These are phyloP conservation scores for Mycena floridula DNA, from an alignment of 768 basidiomycete species.

Conservation along the genomic window DNA sequence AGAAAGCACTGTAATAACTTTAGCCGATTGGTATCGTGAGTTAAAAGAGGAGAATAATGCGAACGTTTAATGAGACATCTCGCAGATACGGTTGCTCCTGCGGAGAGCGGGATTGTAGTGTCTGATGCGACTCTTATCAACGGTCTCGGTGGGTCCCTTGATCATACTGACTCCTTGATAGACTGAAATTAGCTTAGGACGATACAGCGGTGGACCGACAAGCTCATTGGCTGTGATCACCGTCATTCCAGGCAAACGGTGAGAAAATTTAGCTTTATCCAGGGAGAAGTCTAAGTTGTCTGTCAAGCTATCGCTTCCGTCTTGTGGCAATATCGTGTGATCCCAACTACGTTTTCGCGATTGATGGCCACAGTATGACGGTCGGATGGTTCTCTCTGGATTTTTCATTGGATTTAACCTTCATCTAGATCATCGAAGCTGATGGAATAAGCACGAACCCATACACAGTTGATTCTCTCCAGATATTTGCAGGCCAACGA, in stretches of 20 bases:
- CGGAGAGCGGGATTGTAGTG: no score
- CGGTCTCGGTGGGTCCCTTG: constrained; percentile 28
- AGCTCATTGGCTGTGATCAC: constrained; percentile 19
- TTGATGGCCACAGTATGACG: constrained; percentile 10
- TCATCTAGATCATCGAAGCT: constrained; percentile 10
- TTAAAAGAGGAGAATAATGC: no score
- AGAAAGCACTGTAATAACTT: constrained; percentile 26
- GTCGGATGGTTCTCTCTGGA: not conserved
- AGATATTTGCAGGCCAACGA: constrained; percentile 11
- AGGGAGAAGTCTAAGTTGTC: not conserved
- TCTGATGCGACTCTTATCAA: constrained; percentile 26
- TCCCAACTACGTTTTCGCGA: constrained; percentile 14
- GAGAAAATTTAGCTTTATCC: no score
- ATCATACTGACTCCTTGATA: no score
- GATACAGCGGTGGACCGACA: constrained; percentile 16
- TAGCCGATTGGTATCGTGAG: constrained; percentile 29
- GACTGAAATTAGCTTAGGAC: no score
- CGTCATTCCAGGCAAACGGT: constrained; percentile 17
- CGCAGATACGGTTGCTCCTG: not conserved
- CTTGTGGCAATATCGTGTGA: constrained; percentile 18
- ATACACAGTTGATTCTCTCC: constrained; percentile 13
- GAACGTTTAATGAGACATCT: no score
- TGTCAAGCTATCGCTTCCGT: constrained; percentile 22
- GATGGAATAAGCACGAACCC: constrained; percentile 15
- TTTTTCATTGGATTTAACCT: not conserved